A percentile compares a stretch with the other conserved stretches of the same genome.
phyloP scores from a whole-genome alignment of 129 eudicot genomes.

The Erigeron canadensis region DNA sequence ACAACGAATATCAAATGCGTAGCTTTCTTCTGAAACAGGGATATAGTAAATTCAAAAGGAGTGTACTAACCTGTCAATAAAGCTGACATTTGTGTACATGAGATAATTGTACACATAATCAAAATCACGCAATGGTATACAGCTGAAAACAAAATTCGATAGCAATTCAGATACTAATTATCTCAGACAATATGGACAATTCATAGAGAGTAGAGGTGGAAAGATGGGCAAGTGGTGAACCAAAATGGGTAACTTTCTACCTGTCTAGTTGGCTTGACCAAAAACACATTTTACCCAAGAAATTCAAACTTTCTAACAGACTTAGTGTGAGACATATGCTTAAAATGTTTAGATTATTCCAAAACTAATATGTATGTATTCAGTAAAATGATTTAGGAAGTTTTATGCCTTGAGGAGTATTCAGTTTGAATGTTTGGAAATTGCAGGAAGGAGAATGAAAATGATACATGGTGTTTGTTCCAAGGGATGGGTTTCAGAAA shows the following conservation, averaged over 20 bases:
- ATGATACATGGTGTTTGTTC: no score
- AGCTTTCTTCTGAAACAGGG: neutral
- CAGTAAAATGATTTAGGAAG: neutral
- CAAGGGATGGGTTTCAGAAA: no score
- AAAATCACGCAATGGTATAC: slow-evolving; percentile 77
- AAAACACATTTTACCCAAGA: neutral
- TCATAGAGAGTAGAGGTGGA: neutral
- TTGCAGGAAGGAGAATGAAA: no score
- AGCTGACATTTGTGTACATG: slow-evolving; percentile 86
- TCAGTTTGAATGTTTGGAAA: neutral
- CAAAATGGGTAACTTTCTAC: neutral
- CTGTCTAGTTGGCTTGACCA: neutral
- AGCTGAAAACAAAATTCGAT: slow-evolving; percentile 48
- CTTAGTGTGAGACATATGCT: neutral
- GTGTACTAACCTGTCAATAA: slow-evolving; percentile 70
- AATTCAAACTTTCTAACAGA: neutral
- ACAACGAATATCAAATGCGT: slow-evolving; percentile 3
- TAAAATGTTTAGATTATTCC: neutral
- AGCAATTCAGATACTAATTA: slow-evolving; percentile 22
- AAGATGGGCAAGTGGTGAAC: neutral
- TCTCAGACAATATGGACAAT: slow-evolving; percentile 2
- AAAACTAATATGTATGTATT: no score
- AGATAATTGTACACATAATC: slow-evolving; percentile 87
- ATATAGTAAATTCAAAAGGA: slow-evolving; percentile 8
- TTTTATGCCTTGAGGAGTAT: neutral